phyloP scores from a whole-genome alignment of 257 asterid species.

The Penstemon eatonii region DNA sequence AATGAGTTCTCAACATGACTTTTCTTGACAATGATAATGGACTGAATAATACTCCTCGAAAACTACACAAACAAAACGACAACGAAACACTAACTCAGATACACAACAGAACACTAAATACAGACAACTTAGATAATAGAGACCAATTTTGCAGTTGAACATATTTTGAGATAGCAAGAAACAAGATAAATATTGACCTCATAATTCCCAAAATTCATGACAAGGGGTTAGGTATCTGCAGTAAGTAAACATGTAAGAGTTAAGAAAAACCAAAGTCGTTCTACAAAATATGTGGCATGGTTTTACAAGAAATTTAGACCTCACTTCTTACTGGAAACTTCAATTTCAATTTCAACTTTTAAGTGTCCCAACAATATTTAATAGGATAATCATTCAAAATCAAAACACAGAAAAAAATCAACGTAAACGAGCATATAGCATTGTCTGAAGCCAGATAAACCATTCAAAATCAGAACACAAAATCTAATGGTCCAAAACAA shows the following conservation, averaged over 20 bases:
- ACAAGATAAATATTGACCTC: neutral
- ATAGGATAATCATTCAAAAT: neutral
- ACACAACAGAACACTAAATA: neutral
- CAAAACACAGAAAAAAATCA: constrained; percentile 11
- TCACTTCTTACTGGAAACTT: neutral
- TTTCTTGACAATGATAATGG: neutral
- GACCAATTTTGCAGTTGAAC: neutral
- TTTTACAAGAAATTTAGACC: constrained; percentile 12
- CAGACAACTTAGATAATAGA: neutral
- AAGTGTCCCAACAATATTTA: too few species aligned
- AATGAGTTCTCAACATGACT: neutral
- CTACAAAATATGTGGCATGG: constrained; percentile 13
- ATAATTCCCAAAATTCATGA: neutral
- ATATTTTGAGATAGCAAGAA: neutral
- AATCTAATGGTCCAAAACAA: constrained; percentile 18
- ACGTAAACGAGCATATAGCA: neutral
- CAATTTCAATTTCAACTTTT: neutral
- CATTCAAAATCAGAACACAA: constrained; percentile 9
- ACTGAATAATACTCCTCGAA: neutral
- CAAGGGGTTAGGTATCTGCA: neutral
- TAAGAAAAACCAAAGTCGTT: constrained; percentile 11
- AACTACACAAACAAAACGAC: neutral
- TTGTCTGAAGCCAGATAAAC: constrained; percentile 13
- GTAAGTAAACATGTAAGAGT: constrained; percentile 2
- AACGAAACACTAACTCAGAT: constrained; percentile 6